Evolutionary conservation across 768 basidiomycete species (phyloP), one percentile per base, ranked within the genome.

Genomic region (Candolleomyces aberdarensis): DNA sequence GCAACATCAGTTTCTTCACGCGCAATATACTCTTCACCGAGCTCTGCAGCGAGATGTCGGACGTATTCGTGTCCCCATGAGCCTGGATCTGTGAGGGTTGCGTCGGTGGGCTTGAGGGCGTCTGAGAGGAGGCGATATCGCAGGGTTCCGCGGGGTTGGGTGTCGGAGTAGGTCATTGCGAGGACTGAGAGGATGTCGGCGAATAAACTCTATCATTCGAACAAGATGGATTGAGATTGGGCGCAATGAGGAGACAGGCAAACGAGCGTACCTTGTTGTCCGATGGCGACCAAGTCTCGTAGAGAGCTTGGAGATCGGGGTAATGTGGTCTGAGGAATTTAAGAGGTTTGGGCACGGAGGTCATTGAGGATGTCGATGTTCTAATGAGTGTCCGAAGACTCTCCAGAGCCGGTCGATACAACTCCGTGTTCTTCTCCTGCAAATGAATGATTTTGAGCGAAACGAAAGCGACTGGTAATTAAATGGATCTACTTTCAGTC

Each of bases 161-260:
- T 96, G 76, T 99, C 97, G 9, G 96, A 98, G 72, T 98, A 98
- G 7, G 97, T 99, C 97, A 99, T 99, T 7, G 96, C 97, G 49
- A 99, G 87, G 6, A 98, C 96, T 43, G 96, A 98, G 29, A 99
- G 83, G 62, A 99, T 98, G 68, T 98, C 96, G 26, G 95, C 95
- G 70, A 98, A 96, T 47, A 97, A 84, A 65, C 91, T 89, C 94
- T 97, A 71, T 3, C 26, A 3, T 26, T 61, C 22, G 41, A 52
- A 52, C 8, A 7, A 36, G 36, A 36, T 36, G 36, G 36, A 36
- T 36, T 36, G 36, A 36, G 2, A 7, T 36, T 8, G 6, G 6
- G n/a, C 8, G 43, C 19, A 22, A 36, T 17, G 9, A 7, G 43
- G 43, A 19, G 22, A 48, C 40, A 32, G 5, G 52, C 14, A 2